phyloP scores from a whole-genome alignment of 805 yeast species.

The Starmera amethionina region DNA sequence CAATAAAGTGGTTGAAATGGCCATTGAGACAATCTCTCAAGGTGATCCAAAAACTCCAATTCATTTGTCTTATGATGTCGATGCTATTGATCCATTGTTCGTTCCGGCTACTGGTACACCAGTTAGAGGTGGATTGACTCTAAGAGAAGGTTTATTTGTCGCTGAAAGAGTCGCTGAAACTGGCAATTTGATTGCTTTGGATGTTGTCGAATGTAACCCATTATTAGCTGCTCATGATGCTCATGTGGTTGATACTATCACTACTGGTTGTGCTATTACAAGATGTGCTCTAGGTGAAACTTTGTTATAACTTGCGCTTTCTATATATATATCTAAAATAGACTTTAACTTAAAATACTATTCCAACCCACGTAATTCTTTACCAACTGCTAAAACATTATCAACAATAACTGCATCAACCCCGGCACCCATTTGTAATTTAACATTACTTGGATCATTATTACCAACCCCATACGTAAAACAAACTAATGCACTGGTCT shows the following conservation, averaged over 20 bases:
- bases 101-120: slow-evolving; percentile 99
- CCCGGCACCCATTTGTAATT: slow-evolving; percentile 83
- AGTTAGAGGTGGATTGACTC: slow-evolving; percentile 89
- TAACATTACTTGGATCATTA: slow-evolving; percentile 76
- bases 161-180: slow-evolving; percentile 89
- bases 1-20: slow-evolving; percentile 86
- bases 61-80: slow-evolving; percentile 91
- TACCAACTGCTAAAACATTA: slow-evolving; percentile 85
- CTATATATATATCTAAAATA: background rate
- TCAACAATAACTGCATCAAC: slow-evolving; percentile 99
- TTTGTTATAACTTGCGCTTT: slow-evolving; percentile 22
- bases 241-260: slow-evolving; percentile 75
- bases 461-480: slow-evolving; percentile 84
- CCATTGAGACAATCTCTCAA: slow-evolving; percentile 70
- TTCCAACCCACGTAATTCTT: slow-evolving; percentile 36
- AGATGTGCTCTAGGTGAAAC: slow-evolving; percentile 95
- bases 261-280: slow-evolving; percentile 84
- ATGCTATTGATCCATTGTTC: slow-evolving; percentile 88
- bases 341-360: background rate
- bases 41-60: slow-evolving; percentile 55
- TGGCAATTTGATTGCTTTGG: slow-evolving; percentile 81
- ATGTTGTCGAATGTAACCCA: slow-evolving; percentile 92
- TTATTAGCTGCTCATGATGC: slow-evolving; percentile 66
- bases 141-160: slow-evolving; percentile 87
- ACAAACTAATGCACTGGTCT: slow-evolving; percentile 84